Percentiles rank a stretch among this genome's conserved stretches.
These are phyloP conservation scores for Ambrosiella cleistominuta DNA, from an alignment of 2,329 filamentous ascomycete genomes.

Conservation along the genomic window DNA sequence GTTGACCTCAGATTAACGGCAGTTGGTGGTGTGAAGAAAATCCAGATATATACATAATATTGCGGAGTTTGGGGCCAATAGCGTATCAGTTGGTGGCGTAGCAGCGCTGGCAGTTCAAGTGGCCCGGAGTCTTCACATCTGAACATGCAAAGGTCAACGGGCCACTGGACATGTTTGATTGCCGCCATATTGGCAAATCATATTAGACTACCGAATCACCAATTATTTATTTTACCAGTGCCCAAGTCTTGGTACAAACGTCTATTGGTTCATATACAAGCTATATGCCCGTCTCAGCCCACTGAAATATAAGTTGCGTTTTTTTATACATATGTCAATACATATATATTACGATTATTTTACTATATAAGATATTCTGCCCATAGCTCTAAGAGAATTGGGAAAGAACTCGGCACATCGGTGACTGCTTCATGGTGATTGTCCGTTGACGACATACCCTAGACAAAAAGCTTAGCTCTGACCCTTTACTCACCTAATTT, in stretches of 20 bases:
- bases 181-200: too few species aligned
- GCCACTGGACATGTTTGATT: too few species aligned
- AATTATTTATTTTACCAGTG: neutral
- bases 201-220: neutral
- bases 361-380: neutral
- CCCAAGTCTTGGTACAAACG: neutral
- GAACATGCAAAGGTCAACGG: too few species aligned
- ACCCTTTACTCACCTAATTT: neutral
- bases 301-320: neutral
- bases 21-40: too few species aligned
- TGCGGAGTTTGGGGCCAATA: too few species aligned
- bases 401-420: slow-evolving; percentile 5
- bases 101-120: too few species aligned
- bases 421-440: neutral
- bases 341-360: too few species aligned
- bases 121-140: too few species aligned
- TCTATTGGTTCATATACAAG: neutral
- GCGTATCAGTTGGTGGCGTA: too few species aligned
- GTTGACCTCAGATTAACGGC: too few species aligned
- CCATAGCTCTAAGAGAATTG: neutral
- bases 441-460: neutral
- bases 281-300: neutral
- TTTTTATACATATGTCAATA: too few species aligned
- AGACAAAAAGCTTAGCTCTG: neutral
- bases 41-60: too few species aligned